These are phyloP conservation scores for Ceratonia siliqua DNA, from an alignment of 306 rosid species.

Conservation along the genomic window DNA sequence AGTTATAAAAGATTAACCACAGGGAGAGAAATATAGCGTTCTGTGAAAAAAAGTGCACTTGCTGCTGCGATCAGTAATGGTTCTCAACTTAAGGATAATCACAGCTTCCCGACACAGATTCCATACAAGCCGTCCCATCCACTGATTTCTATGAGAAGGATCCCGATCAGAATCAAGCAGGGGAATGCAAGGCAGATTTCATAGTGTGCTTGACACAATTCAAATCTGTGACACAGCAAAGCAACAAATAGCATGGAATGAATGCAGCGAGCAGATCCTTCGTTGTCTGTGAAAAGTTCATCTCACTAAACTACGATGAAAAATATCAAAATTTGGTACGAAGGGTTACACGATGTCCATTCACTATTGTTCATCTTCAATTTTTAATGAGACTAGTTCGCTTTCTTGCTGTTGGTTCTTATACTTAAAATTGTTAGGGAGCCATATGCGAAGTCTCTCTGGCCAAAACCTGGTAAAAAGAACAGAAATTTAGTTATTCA, in stretches of 20 bases:
- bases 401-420: conserved; percentile 72
- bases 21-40: conserved; percentile 15
- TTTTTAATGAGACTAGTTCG: conserved; percentile 63
- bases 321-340: conserved; percentile 11
- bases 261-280: conserved; percentile 9
- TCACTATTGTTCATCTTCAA: conserved; percentile 56
- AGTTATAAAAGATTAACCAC: conserved; percentile 31
- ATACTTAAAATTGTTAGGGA: conserved; percentile 63
- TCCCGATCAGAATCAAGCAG: neutral
- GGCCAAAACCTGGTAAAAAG: conserved; percentile 69
- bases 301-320: conserved; percentile 23
- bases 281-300: conserved; percentile 25
- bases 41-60: conserved; percentile 16
- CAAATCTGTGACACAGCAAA: conserved; percentile 8
- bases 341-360: conserved; percentile 25
- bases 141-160: conserved; percentile 5
- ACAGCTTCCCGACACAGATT: conserved; percentile 6
- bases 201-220: conserved; percentile 1
- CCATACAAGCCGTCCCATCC: conserved; percentile 19
- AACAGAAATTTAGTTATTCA: conserved; percentile 23
- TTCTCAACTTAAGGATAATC: conserved; percentile 26
- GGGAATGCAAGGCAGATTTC: neutral
- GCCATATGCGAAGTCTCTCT: conserved; percentile 67
- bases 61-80: conserved; percentile 11
- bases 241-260: conserved; percentile 18